Base-by-base conservation (phyloP, 2,329 filamentous ascomycete genomes). In the Chaetomiaceae sp. region DNA sequence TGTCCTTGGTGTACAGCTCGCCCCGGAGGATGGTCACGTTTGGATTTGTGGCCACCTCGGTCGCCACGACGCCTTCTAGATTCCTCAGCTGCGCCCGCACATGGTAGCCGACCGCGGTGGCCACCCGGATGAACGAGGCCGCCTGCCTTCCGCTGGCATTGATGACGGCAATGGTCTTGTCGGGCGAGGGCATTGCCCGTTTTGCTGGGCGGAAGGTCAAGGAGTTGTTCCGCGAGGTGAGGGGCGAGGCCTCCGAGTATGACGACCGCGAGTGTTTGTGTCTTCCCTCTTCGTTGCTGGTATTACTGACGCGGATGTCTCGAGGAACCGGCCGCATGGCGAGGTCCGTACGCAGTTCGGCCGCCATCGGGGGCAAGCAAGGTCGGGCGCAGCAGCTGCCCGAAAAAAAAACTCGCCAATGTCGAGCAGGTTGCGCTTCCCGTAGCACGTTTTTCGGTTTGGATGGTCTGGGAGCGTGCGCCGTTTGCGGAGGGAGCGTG, bases 81-180 rank as follows among this genome's bases (percentile, higher is more conserved):
- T 89, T 92, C 64, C 90, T 83, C 68, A 97, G 78, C 73, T 97
- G 93, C 25, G 91, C 93, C 64, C 89, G 87, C 51, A 99, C 92
- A 67, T 86, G 83, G 75, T 93, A 97, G 59, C 93, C 93, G 50
- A 97, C 86, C 54, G 93, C 93, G 39, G 89, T 89, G 51, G 92
- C 92, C 65, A 96, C 90, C 60, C 93, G 87, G 62, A 96, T 93
- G 64, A 99, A 83, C 53, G 91, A 96, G 52, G 92, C 92, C 58
- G 92, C 90, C 76, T 99, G 93, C 62, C 93, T 87, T 65, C 93
- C 93, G 67, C 89, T 92, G 66, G 89, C 89, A 72, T 97, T 97
- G 73, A 97, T 91, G 65, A 96, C 85, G 66, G 91, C 92, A 64
- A 95, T 89, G 49, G 87, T 93, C 73, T 91, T 93, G 66, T 80